These are phyloP conservation scores for Aurinia saxatilis DNA, from an alignment of 345 rosid genomes.

Conservation along the genomic window DNA sequence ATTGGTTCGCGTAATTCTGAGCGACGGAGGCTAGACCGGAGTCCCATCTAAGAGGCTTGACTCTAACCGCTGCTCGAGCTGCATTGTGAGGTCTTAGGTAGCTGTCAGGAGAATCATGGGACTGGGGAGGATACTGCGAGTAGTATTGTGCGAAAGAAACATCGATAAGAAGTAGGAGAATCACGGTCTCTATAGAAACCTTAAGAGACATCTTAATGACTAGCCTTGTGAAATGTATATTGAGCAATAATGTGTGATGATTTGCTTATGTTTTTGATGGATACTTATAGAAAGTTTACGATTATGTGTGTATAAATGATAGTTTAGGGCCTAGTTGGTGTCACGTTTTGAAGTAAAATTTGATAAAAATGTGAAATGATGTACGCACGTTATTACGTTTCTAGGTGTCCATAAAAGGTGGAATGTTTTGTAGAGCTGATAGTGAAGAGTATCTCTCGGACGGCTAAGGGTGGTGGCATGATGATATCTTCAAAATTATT, in stretches of 20 bases:
- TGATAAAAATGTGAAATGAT: slow-evolving; percentile 9
- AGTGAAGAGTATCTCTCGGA: slow-evolving; percentile 8
- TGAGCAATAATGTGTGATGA: neutral
- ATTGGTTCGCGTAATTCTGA: slow-evolving; percentile 32
- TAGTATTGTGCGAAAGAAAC: slow-evolving; percentile 15
- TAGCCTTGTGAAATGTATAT: neutral
- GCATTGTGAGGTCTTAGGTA: slow-evolving; percentile 44
- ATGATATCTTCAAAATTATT: slow-evolving; percentile 15
- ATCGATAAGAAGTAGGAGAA: slow-evolving; percentile 16
- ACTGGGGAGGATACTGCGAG: neutral
- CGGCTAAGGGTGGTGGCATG: slow-evolving; percentile 17
- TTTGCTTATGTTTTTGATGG: neutral
- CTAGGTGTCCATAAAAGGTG: slow-evolving; percentile 3
- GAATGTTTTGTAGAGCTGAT: slow-evolving; percentile 6
- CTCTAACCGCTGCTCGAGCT: slow-evolving; percentile 38
- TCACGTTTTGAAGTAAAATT: slow-evolving; percentile 22
- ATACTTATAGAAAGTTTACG: neutral
- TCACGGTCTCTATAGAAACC: neutral
- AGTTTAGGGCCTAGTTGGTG: slow-evolving; percentile 17
- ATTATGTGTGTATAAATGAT: neutral
- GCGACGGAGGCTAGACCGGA: slow-evolving; percentile 38
- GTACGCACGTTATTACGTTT: slow-evolving; percentile 24
- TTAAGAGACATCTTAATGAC: slow-evolving; percentile 1
- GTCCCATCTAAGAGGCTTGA: slow-evolving; percentile 48
- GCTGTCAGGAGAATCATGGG: slow-evolving; percentile 38